These are phyloP conservation scores for Fusarium secorum DNA, from an alignment of 2,329 filamentous ascomycete species.

Conservation along the genomic window DNA sequence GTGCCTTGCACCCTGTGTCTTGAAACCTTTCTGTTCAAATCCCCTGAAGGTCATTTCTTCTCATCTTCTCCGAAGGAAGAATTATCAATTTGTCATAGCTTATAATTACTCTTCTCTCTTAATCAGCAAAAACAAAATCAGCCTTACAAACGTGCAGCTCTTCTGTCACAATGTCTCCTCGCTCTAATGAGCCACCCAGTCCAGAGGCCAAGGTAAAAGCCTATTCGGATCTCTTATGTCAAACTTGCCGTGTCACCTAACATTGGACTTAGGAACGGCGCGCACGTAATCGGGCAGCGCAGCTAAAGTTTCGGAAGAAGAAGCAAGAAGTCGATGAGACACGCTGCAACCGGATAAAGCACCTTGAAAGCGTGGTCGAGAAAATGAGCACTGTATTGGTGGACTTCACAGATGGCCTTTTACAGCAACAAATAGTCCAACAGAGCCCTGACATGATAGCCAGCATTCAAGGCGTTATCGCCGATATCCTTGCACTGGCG, in stretches of 20 bases:
- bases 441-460: background rate
- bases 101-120: background rate
- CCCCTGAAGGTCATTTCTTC: rapidly evolving
- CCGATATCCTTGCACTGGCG: background rate
- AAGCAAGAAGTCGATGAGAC: background rate
- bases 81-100: too few species aligned
- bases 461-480: background rate
- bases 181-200: background rate
- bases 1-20: background rate
- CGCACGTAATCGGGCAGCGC: background rate
- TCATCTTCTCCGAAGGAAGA: too few species aligned
- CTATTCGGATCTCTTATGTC: background rate
- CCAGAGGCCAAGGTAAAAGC: background rate
- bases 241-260: background rate
- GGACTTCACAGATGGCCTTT: background rate
- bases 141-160: background rate
- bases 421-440: background rate
- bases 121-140: too few species aligned
- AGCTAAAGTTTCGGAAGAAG: background rate
- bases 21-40: background rate
- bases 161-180: background rate
- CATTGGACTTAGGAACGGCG: background rate
- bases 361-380: background rate
- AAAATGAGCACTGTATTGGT: background rate
- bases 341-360: background rate